Evolutionary conservation across 2,329 filamentous ascomycete species (phyloP).

Genomic region (Ceratocystis colombiana): DNA sequence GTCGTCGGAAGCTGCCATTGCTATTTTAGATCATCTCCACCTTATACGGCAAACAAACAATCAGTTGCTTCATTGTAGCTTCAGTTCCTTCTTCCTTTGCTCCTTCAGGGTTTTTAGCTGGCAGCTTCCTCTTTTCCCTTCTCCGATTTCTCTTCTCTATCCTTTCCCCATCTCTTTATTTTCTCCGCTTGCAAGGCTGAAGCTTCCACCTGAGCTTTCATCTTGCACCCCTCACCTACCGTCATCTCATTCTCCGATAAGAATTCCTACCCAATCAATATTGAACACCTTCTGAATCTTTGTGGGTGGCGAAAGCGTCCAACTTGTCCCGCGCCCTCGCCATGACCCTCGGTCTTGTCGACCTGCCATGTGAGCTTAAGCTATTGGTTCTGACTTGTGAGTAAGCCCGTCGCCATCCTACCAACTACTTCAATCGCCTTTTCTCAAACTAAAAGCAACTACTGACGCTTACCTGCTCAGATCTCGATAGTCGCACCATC

Average conservation of each 20-base stretch:
- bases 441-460: background rate
- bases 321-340: background rate
- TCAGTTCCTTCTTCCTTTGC: background rate
- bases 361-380: constrained; percentile 17
- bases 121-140: background rate
- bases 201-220: background rate
- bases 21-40: background rate
- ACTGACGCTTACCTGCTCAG: background rate
- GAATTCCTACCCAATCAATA: constrained; percentile 4
- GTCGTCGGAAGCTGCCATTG: background rate
- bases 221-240: background rate
- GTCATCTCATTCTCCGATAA: background rate
- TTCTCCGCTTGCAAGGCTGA: constrained; percentile 2
- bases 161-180: background rate
- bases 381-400: constrained; percentile 20
- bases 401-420: background rate
- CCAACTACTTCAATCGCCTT: background rate
- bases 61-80: constrained; percentile 1
- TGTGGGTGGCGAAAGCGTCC: background rate
- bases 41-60: background rate
- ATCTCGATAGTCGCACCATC: constrained; percentile 17
- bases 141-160: background rate
- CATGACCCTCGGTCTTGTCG: constrained; percentile 13
- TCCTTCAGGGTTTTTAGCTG: background rate
- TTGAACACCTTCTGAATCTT: background rate